Conservation (phyloP, 2,329 filamentous ascomycete species). For the Pseudonectria buxi region DNA sequence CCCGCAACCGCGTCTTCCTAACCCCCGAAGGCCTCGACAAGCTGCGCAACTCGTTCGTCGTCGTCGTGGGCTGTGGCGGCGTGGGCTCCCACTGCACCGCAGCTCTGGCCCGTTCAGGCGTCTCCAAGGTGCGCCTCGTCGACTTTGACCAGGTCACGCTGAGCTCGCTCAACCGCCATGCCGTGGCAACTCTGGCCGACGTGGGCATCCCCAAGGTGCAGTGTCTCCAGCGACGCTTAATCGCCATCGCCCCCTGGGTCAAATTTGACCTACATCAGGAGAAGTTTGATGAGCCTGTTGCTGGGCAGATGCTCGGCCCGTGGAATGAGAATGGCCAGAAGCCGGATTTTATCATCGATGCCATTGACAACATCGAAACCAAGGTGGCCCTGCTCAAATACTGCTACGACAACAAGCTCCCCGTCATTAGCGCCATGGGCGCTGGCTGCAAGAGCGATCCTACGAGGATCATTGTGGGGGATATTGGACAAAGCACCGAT, state of each 20-base stretch:
- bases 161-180: constrained; percentile 91
- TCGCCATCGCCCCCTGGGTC: constrained; percentile 88
- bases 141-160: constrained; percentile 98
- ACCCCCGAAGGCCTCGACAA: constrained; percentile 72
- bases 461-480: constrained; percentile 80
- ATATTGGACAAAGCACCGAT: constrained; percentile 82
- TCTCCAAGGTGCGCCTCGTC: constrained; percentile 78
- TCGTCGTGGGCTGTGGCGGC: constrained; percentile 88
- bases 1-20: constrained; percentile 87
- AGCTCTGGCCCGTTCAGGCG: constrained; percentile 80
- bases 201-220: constrained; percentile 90
- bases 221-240: constrained; percentile 69
- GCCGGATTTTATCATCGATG: constrained; percentile 89
- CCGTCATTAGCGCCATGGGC: constrained; percentile 91
- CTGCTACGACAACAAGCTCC: constrained; percentile 69
- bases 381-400: constrained; percentile 88
- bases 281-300: constrained; percentile 66
- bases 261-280: constrained; percentile 80
- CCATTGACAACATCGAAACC: constrained; percentile 96
- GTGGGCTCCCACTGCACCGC: constrained; percentile 89
- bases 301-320: constrained; percentile 57
- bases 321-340: constrained; percentile 55
- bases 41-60: constrained; percentile 73
- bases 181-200: constrained; percentile 86
- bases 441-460: constrained; percentile 87